phyloP scores from a whole-genome alignment of 768 basidiomycete species.

The Rhodotorula taiwanensis region DNA sequence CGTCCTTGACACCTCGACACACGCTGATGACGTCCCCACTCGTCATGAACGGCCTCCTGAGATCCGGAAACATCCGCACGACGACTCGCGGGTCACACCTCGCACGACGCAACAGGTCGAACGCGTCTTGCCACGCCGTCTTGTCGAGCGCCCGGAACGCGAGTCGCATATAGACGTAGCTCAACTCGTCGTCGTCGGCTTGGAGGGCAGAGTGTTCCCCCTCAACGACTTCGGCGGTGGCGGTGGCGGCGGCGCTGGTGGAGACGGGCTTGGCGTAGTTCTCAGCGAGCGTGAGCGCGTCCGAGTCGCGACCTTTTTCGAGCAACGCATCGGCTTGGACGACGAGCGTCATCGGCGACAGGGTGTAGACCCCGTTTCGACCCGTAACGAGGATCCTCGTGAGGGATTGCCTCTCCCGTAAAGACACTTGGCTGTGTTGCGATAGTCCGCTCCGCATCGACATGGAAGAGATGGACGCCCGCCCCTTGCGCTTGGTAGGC shows the following conservation, averaged over 20 bases:
- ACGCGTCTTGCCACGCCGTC: slow-evolving; percentile 10
- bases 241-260: no score
- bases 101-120: slow-evolving; percentile 13
- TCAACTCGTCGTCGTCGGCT: slow-evolving; percentile 9
- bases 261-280: neutral
- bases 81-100: slow-evolving; percentile 24
- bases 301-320: slow-evolving; percentile 24
- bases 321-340: slow-evolving; percentile 35
- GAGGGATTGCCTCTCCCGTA: neutral
- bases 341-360: slow-evolving; percentile 31
- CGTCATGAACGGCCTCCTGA: slow-evolving; percentile 8
- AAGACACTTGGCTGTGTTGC: no score
- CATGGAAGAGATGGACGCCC: neutral
- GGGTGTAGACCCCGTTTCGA: slow-evolving; percentile 22
- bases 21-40: slow-evolving; percentile 8
- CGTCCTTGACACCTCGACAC: neutral
- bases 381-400: slow-evolving; percentile 25
- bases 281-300: slow-evolving; percentile 23
- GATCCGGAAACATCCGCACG: slow-evolving; percentile 27
- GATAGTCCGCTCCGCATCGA: neutral
- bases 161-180: slow-evolving; percentile 27
- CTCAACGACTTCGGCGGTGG: no score
- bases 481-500: slow-evolving; percentile 1
- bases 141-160: slow-evolving; percentile 9
- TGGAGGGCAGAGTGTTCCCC: no score